Percentiles rank a stretch among this genome's conserved stretches.
phyloP scores from a whole-genome alignment of 169 alveolate genomes.

The Ichthyophthirius multifiliis region DNA sequence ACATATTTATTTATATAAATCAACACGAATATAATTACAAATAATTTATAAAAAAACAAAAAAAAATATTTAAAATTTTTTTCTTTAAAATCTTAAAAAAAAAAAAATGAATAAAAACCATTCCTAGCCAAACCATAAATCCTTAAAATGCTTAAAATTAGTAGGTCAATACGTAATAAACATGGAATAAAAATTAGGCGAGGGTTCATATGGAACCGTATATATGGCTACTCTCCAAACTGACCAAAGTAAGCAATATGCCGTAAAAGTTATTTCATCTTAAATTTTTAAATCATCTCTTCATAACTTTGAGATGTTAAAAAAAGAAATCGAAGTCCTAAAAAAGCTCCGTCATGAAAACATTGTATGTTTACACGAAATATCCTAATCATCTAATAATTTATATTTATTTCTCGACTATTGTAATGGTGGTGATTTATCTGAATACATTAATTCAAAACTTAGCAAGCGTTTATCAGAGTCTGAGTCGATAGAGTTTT shows the following conservation, averaged over 20 bases:
- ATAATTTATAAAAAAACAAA: no score
- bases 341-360: conserved; percentile 43
- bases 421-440: conserved; percentile 48
- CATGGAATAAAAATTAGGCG: conserved; percentile 17
- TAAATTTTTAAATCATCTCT: not conserved
- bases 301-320: conserved; percentile 33
- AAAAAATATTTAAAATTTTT: no score
- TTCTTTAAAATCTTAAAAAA: no score
- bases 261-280: not conserved
- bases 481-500: conserved; percentile 18
- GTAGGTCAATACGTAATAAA: not conserved
- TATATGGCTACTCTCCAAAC: conserved; percentile 6
- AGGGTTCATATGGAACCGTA: conserved; percentile 37
- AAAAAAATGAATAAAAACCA: no score
- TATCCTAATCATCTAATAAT: conserved; percentile 42
- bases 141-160: conserved; percentile 65
- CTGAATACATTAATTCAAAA: conserved; percentile 21
- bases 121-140: conserved; percentile 76
- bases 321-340: conserved; percentile 50
- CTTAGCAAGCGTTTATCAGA: conserved; percentile 30
- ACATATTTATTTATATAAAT: no score
- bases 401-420: conserved; percentile 55
- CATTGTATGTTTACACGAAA: conserved; percentile 42
- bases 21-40: no score
- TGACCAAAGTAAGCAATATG: not conserved